A percentile compares a stretch with the other conserved stretches of the same genome.
These are phyloP conservation scores for Ephemerocybe angulata DNA, from an alignment of 768 basidiomycete species.

Conservation along the genomic window DNA sequence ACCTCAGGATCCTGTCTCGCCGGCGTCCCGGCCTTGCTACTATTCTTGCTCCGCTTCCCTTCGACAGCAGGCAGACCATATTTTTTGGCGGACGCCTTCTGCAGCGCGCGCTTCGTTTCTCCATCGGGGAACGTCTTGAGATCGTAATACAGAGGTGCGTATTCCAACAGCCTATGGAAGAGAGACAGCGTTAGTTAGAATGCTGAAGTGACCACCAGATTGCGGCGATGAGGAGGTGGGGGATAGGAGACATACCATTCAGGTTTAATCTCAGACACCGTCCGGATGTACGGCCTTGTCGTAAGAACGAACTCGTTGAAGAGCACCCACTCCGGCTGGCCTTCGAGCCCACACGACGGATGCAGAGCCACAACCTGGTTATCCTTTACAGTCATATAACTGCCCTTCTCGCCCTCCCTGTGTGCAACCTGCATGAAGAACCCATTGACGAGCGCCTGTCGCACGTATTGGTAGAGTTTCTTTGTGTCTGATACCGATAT, in stretches of 20 bases:
- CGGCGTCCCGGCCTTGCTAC: slow-evolving; percentile 13
- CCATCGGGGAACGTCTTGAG: slow-evolving; percentile 58
- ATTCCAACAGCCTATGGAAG: slow-evolving; percentile 36
- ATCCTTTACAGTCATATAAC: slow-evolving; percentile 91
- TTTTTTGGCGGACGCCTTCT: slow-evolving; percentile 52
- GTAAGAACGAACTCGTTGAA: slow-evolving; percentile 89
- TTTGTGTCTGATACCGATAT: slow-evolving; percentile 64
- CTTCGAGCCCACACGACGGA: slow-evolving; percentile 79
- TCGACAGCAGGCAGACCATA: slow-evolving; percentile 36
- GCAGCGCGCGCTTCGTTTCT: slow-evolving; percentile 64
- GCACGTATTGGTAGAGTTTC: slow-evolving; percentile 70
- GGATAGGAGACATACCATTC: slow-evolving; percentile 61
- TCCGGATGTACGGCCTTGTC: slow-evolving; percentile 83
- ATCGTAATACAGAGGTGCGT: slow-evolving; percentile 63
- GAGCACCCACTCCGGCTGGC: slow-evolving; percentile 83
- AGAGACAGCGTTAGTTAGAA: too few species aligned
- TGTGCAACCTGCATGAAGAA: slow-evolving; percentile 99
- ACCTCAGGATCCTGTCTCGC: slow-evolving; percentile 12
- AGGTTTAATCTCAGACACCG: slow-evolving; percentile 78
- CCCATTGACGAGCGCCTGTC: slow-evolving; percentile 82
- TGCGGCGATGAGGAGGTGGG: neutral
- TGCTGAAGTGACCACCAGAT: neutral
- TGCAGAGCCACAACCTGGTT: slow-evolving; percentile 82
- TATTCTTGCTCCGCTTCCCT: slow-evolving; percentile 9
- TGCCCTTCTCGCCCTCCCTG: slow-evolving; percentile 86